Conservation (phyloP, 257 asterid species). For the Solanum paucissectum region DNA sequence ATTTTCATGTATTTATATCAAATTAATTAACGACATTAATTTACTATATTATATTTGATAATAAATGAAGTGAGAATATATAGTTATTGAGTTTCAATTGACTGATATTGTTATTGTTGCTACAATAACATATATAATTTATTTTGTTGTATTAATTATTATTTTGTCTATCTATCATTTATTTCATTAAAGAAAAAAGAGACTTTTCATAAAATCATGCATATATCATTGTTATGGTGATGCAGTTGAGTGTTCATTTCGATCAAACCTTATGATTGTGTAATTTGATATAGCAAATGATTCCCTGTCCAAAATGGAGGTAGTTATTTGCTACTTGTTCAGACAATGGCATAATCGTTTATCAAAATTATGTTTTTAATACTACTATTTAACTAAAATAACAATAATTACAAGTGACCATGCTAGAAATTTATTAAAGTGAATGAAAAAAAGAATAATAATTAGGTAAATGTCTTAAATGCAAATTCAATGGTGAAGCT, state of each 20-base stretch:
- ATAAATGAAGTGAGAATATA: not conserved
- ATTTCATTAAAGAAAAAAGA: not conserved
- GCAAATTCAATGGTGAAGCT: slow-evolving; percentile 1
- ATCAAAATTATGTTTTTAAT: not conserved
- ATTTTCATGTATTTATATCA: not conserved
- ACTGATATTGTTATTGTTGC: not conserved
- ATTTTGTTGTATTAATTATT: too few relatives aligned
- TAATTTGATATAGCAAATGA: not conserved
- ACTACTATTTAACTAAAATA: not conserved
- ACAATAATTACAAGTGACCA: not conserved
- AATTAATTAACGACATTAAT: not conserved
- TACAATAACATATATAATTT: not conserved
- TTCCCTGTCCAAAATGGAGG: not conserved
- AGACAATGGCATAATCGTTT: not conserved
- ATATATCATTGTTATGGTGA: not conserved
- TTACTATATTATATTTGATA: not conserved
- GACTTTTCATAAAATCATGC: not conserved
- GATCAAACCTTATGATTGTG: not conserved
- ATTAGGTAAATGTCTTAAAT: not conserved
- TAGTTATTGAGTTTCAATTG: not conserved
- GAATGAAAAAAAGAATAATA: not conserved
- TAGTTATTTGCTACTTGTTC: not conserved
- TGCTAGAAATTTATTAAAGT: not conserved
- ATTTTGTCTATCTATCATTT: not conserved
- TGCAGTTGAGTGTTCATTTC: not conserved